Evolutionary conservation across 345 rosid species (phyloP).

Genomic region (Lepidium sativum): DNA sequence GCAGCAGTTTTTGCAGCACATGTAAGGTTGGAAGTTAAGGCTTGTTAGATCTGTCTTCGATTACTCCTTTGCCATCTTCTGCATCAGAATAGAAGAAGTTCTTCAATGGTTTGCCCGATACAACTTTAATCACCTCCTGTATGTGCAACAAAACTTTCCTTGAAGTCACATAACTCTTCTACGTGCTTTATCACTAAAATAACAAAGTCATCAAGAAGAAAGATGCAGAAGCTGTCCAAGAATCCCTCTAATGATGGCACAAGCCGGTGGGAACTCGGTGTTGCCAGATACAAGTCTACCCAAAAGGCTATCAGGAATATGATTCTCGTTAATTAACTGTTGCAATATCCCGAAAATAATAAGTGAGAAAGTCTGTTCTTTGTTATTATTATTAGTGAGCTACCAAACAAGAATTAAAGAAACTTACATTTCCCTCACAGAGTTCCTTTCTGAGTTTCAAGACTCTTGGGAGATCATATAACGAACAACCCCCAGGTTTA

Average conservation of each 20-base stretch:
- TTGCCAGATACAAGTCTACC: slow-evolving; percentile 51
- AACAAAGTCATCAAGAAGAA: neutral
- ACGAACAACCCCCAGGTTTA: slow-evolving; percentile 41
- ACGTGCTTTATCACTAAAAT: neutral
- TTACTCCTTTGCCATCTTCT: slow-evolving; percentile 75
- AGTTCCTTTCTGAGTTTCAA: slow-evolving; percentile 49
- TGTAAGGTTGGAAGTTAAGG: neutral
- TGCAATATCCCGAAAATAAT: neutral
- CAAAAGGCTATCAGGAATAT: slow-evolving; percentile 51
- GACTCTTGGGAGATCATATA: slow-evolving; percentile 54
- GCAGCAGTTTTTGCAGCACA: neutral
- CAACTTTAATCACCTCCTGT: slow-evolving; percentile 87
- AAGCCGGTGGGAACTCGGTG: slow-evolving; percentile 73
- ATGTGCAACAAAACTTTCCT: neutral
- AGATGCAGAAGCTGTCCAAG: slow-evolving; percentile 66
- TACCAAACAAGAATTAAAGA: neutral
- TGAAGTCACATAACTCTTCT: neutral
- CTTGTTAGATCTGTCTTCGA: slow-evolving; percentile 53
- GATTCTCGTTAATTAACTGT: slow-evolving; percentile 59
- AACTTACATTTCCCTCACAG: slow-evolving; percentile 57
- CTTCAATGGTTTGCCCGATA: slow-evolving; percentile 82
- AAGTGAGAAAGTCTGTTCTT: neutral
- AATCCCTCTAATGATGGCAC: slow-evolving; percentile 85
- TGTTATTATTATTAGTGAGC: neutral
- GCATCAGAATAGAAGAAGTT: slow-evolving; percentile 87